Evolutionary conservation across 2,329 filamentous ascomycete genomes (phyloP), one percentile per base, ranked within the genome.

Genomic region (Anthostomella pinea): DNA sequence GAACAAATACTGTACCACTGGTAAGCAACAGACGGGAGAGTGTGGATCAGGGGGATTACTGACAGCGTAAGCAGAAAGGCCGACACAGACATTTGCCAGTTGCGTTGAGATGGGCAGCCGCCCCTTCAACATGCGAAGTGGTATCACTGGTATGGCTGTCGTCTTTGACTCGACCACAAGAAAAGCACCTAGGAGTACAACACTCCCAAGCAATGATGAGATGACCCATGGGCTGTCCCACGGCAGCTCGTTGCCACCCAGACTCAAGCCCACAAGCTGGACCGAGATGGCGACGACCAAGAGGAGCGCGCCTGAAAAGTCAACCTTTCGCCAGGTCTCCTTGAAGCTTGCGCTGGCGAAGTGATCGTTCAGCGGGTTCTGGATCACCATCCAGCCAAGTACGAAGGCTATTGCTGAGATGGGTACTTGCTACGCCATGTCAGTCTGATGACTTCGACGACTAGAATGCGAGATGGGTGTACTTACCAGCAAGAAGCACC

Each of bases 51-150:
- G 16, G 23, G 18, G 5, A 20, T 3, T 16, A 65, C 75, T 57
- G 54, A 81, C 78, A 11, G 75, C 77, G 54, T 83, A 83, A 1
- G 76, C 76, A 7, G 77, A 69, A 56, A 81, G 69, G 0, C 79
- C 79, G 2, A 74, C 72, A 38, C 74, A 79, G 9, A 82, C 62
- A 43, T 83, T 83, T 30, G 76, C 68, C 15, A 75, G 60, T 44
- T 80, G 76, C 3, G 72, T 75, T 3, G 73, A 65, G 2, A 79
- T 58, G 0, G 75, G 74, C 19, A 77, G 62, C 8, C 66, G 57
- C 0, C 79, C 77, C n/a, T 60, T 66, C 4, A 83, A 58, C 68
- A 83, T 72, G n/a, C 63, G 58, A 27, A 79, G 53, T 1, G 73
- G 75, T 24, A 79, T 73, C 2, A 79, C 64, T 0, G 75, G 75